Base-by-base conservation (phyloP, 805 yeast genomes). In the Lachancea cidri region DNA sequence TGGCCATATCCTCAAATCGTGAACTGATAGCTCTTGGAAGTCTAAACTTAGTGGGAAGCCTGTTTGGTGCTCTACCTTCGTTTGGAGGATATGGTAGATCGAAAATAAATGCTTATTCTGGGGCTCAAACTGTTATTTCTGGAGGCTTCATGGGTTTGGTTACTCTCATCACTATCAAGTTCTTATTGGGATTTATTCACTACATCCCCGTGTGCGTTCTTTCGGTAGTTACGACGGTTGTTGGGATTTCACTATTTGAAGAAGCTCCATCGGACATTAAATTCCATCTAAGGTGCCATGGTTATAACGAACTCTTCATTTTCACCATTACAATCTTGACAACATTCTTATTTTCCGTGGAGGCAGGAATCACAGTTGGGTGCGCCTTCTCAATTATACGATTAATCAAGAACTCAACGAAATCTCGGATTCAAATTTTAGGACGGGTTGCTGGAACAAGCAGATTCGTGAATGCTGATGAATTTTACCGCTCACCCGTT, bases 41-140 rank as follows among this genome's bases (percentile, higher is more conserved):
- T 11, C 77, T 83, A 41, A 91, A 89, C 51, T 45, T 87, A 2
- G 64, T 73, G 0, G 80, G 81, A 0, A 74, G 86, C 3, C 16
- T 52, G 6, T 59, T 78, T 41, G 83, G 86, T 33, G 83, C 88
- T 0, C 66, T 91, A 13, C 97, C 98, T 0, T 78, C 95, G 0
- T 89, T 89, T 70, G 98, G 98, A 7, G 98, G 98, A 0, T 91
- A 89, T 57, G 98, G 96, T 2, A 74, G 98, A 54, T 83, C 95
- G 14, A 88, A 85, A 54, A 81, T 91, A 44, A 91, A 91, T 65
- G 83, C 89, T 1, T 67, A 87, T 38, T 79, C 88, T 11, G 96
- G 96, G 4, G 98, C 94, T 0, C 77, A 77, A 48, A 85, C 96
- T 0, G 89, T 89, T 8, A 68, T 82, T 57, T 76, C 93, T n/a